Percentiles rank a stretch among this genome's conserved stretches.
Evolutionary conservation across 768 basidiomycete species (phyloP).

Genomic region (Collybiopsis confluens): DNA sequence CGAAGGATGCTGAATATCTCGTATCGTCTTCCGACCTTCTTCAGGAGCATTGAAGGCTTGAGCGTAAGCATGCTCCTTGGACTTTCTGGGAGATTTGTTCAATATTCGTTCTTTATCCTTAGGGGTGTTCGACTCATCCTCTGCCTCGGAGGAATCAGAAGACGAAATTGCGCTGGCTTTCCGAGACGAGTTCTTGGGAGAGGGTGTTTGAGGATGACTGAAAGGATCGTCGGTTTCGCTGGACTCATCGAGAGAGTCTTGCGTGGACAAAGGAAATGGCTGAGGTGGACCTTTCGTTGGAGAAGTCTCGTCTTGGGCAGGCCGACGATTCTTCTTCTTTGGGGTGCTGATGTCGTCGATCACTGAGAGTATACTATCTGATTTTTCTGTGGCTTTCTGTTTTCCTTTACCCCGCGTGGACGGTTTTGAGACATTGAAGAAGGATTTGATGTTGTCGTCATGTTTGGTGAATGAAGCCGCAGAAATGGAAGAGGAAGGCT

Average conservation of each 20-base stretch:
- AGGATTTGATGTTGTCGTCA: background rate
- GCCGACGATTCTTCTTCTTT: background rate
- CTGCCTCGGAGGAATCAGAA: background rate
- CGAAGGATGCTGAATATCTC: constrained; percentile 7
- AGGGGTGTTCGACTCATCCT: background rate
- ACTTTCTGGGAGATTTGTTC: constrained; percentile 4
- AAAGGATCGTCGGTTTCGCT: background rate
- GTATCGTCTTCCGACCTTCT: background rate
- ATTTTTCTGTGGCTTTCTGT: background rate
- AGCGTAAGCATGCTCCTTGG: background rate
- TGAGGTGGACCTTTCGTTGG: background rate
- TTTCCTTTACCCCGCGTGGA: background rate
- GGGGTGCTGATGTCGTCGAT: background rate
- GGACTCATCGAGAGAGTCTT: background rate
- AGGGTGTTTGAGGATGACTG: constrained; percentile 7
- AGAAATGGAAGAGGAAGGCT: too few species aligned
- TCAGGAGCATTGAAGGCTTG: background rate
- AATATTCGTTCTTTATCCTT: background rate
- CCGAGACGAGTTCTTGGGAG: background rate
- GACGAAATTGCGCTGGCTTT: background rate
- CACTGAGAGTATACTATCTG: background rate
- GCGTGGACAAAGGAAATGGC: constrained; percentile 1
- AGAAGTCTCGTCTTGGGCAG: background rate
- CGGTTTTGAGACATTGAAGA: background rate
- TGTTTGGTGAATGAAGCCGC: background rate